phyloP scores from a whole-genome alignment of 768 basidiomycete species.

The Stropharia rugosoannulata region DNA sequence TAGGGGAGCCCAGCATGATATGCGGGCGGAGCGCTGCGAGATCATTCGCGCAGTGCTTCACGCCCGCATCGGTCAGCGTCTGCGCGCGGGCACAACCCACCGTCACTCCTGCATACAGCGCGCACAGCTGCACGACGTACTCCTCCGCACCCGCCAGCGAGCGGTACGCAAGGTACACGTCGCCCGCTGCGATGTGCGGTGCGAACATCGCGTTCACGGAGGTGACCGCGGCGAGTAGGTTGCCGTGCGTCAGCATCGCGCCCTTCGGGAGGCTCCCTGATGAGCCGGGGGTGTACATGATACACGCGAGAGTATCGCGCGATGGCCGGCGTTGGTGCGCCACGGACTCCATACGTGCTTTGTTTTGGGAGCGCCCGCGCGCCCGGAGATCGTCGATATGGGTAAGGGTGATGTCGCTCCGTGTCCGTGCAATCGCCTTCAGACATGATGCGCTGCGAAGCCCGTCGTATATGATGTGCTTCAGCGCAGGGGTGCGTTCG shows the following conservation, averaged over 20 bases:
- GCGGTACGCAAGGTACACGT: conserved; percentile 77
- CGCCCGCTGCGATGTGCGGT: conserved; percentile 47
- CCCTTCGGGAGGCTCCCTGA: conserved; percentile 84
- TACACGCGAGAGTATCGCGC: conserved; percentile 35
- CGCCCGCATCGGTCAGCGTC: conserved; percentile 83
- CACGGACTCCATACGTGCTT: conserved; percentile 9
- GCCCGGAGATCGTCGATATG: conserved; percentile 64
- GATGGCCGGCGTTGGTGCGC: conserved; percentile 37
- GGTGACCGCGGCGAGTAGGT: conserved; percentile 77
- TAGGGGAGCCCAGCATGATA: conserved; percentile 86
- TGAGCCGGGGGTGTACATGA: conserved; percentile 69
- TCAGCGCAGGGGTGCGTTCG: conserved; percentile 64
- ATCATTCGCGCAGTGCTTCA: conserved; percentile 74
- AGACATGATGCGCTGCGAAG: conserved; percentile 41
- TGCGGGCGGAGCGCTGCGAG: conserved; percentile 70
- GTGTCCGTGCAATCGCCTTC: conserved; percentile 45
- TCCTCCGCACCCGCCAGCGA: conserved; percentile 90
- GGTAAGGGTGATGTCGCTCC: conserved; percentile 51
- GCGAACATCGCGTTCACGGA: conserved; percentile 63
- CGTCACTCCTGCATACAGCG: conserved; percentile 66
- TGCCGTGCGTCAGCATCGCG: conserved; percentile 77
- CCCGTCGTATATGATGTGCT: conserved; percentile 79
- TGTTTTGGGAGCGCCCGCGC: conserved; percentile 44
- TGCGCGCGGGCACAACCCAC: conserved; percentile 83
- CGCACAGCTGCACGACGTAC: conserved; percentile 77